phyloP scores from a whole-genome alignment of 2,329 filamentous ascomycete genomes.

The Phialemonium atrogriseum region DNA sequence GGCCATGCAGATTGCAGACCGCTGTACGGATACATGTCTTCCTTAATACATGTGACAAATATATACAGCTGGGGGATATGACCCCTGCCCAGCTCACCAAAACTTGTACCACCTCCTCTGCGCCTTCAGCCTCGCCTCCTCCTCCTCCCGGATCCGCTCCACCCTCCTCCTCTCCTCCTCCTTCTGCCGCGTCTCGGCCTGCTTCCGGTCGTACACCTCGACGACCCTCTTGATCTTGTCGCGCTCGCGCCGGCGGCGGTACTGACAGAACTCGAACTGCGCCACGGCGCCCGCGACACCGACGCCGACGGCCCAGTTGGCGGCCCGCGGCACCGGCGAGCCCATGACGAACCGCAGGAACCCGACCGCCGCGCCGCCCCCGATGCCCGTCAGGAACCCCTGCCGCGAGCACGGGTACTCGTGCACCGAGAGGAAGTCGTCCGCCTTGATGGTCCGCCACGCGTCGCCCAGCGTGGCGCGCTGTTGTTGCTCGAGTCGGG shows the following conservation, averaged over 20 bases:
- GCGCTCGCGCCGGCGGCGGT: conserved; percentile 63
- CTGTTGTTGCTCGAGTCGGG: conserved; percentile 18
- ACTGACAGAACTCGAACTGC: conserved; percentile 80
- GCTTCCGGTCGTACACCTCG: conserved; percentile 70
- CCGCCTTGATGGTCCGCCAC: conserved; percentile 55
- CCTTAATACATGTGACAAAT: no score
- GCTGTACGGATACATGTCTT: no score
- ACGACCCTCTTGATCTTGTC: conserved; percentile 79
- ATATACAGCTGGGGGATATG: no score
- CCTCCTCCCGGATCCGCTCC: conserved; percentile 25
- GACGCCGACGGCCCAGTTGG: conserved; percentile 78
- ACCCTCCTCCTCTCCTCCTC: conserved; percentile 39
- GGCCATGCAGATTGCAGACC: no score
- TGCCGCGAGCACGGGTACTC: conserved; percentile 79
- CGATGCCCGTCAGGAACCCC: conserved; percentile 76
- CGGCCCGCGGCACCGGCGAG: conserved; percentile 56
- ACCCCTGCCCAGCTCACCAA: conserved; percentile 44
- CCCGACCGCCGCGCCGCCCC: conserved; percentile 66
- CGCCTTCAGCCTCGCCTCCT: conserved; percentile 27
- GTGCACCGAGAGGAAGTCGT: conserved; percentile 66
- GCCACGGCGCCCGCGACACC: conserved; percentile 63
- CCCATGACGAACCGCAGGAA: conserved; percentile 65
- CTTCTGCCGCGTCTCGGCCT: conserved; percentile 44
- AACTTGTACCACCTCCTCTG: conserved; percentile 45
- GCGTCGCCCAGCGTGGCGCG: conserved; percentile 46